Evolutionary conservation across 2,329 filamentous ascomycete genomes (phyloP), one percentile per base, ranked within the genome.

Genomic region (Leptodontidium sp.): DNA sequence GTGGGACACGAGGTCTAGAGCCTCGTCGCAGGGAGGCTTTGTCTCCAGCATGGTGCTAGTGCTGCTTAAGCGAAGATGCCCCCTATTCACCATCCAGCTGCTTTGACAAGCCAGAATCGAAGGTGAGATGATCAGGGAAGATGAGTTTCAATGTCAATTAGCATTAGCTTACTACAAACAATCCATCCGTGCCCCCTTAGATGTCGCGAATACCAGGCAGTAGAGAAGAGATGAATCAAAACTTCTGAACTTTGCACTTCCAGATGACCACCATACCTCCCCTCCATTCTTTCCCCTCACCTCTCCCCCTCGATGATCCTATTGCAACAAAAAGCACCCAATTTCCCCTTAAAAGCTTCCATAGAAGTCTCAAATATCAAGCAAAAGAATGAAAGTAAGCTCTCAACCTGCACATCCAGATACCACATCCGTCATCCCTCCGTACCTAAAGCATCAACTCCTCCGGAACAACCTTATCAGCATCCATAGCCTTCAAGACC

Each of bases 401-500:
- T 17, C 9, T 32, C 21, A 43, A 43, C 4, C 17, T 8, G 5
- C 21, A 40, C 12, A 21, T 59, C 35, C 0, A 58, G 32, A 38
- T 35, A 12, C 2, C 14, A 2, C 2, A 7, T 50, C 21, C 35
- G 7, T 21, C 29, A 8, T 45, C 24, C 38, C 24, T 40, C 6
- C 21, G 6, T 9, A 32, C 40, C 26, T 32, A 47, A 24, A 9
- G 1, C 6, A 5, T 9, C 43, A 61, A 47, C 24, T 21, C 14
- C 11, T 14, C 40, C 15, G 58, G 40, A 29, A 47, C 38, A 47
- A 61, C 43, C 12, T 47, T 47, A 17, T 47, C 21, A 17, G 38
- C 40, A 47, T 61, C 40, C 58, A 61, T 47, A 6, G 38, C 5
- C 26, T 43, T 61, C 58, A 61, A 45, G 2, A 47, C 38, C 58